Conservation (phyloP, 2,329 filamentous ascomycete species). For the Orbilia blumenaviensis region DNA sequence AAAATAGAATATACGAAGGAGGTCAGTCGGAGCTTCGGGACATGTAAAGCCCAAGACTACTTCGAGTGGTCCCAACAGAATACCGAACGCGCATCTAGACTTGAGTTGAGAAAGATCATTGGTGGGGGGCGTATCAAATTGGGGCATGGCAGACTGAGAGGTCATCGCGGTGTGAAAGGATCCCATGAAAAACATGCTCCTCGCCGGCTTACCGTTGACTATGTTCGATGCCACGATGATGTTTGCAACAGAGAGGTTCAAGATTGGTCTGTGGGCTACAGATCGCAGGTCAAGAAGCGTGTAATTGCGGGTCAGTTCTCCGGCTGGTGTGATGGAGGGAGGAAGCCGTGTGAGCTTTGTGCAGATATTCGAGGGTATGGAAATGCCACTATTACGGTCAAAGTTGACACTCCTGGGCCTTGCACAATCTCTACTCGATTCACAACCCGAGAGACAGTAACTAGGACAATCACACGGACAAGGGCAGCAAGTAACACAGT, state of each 20-base stretch:
- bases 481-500: not conserved
- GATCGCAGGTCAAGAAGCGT: constrained; percentile 8
- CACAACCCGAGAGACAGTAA: constrained; percentile 17
- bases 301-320: constrained; percentile 11
- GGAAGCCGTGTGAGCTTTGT: constrained; percentile 21
- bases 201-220: not conserved
- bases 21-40: constrained; percentile 7
- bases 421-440: not conserved
- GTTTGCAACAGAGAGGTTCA: constrained; percentile 16
- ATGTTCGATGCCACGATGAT: constrained; percentile 10
- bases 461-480: constrained; percentile 23
- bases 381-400: constrained; percentile 4
- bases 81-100: not conserved
- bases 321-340: constrained; percentile 31
- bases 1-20: constrained; percentile 23
- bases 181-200: not conserved
- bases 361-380: not conserved
- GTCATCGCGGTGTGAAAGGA: not conserved
- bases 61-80: constrained; percentile 23
- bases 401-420: constrained; percentile 2
- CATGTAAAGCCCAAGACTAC: constrained; percentile 35
- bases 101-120: not conserved
- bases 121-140: not conserved
- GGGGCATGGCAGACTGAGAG: not conserved
- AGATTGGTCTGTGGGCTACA: constrained; percentile 33